phyloP scores from a whole-genome alignment of 306 rosid genomes.

The Amphicarpaea edgeworthii region DNA sequence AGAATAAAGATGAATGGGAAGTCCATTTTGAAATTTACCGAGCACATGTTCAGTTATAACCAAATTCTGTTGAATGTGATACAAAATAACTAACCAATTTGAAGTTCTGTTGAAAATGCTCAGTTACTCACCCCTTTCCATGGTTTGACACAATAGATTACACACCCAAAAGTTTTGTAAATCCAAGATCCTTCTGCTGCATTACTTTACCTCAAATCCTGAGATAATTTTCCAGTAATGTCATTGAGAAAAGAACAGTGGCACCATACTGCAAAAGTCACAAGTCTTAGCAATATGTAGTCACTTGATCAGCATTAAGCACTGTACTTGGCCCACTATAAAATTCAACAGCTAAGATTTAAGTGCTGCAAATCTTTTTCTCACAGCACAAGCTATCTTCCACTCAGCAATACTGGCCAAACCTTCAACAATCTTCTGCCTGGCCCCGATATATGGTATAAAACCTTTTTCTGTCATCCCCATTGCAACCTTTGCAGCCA shows the following conservation, averaged over 20 bases:
- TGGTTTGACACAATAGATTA: slow-evolving; percentile 1
- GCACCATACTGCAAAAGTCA: slow-evolving; percentile 20
- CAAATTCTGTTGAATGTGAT: not conserved
- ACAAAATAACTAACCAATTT: slow-evolving; percentile 18
- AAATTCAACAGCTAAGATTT: slow-evolving; percentile 52
- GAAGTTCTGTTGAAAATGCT: not conserved
- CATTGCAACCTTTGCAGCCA: slow-evolving; percentile 78
- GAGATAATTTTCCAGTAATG: not conserved
- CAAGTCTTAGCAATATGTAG: not conserved
- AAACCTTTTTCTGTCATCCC: slow-evolving; percentile 66
- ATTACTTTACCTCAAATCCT: slow-evolving; percentile 13
- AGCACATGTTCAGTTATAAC: slow-evolving; percentile 49
- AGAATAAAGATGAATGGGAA: slow-evolving; percentile 59
- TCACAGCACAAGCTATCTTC: slow-evolving; percentile 77
- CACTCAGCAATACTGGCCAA: slow-evolving; percentile 71
- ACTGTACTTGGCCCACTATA: slow-evolving; percentile 9
- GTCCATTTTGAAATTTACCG: slow-evolving; percentile 64
- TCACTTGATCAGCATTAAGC: slow-evolving; percentile 4
- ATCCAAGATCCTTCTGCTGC: slow-evolving; percentile 26
- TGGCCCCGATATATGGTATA: slow-evolving; percentile 68
- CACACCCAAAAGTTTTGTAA: slow-evolving; percentile 21
- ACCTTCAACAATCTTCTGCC: slow-evolving; percentile 84
- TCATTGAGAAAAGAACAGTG: slow-evolving; percentile 29
- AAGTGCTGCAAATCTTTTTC: slow-evolving; percentile 71
- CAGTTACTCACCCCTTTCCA: slow-evolving; percentile 8